phyloP scores from a whole-genome alignment of 1,284 basidiomycete species.

The Papiliotrema nemorosa region DNA sequence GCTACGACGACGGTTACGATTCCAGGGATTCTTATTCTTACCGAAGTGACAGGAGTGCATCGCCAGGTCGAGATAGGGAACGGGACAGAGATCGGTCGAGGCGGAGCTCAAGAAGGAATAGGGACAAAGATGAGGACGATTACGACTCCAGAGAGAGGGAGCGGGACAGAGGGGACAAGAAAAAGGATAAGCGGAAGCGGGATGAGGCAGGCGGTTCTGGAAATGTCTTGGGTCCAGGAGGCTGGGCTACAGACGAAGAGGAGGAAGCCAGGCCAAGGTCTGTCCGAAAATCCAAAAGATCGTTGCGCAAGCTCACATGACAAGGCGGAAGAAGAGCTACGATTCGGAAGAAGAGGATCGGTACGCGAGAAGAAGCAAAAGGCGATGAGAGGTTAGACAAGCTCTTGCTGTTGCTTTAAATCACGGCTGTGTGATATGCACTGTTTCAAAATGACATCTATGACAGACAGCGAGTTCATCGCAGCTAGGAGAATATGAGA shows the following conservation, averaged over 20 bases:
- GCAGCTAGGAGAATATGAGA: too few species aligned
- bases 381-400: constrained; percentile 9
- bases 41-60: constrained; percentile 7
- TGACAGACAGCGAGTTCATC: not conserved
- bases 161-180: constrained; percentile 11
- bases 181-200: constrained; percentile 26
- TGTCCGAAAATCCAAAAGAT: too few species aligned
- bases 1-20: constrained; percentile 8
- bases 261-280: not conserved
- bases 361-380: constrained; percentile 8
- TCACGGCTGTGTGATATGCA: not conserved
- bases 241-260: not conserved
- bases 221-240: constrained; percentile 5
- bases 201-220: constrained; percentile 7
- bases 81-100: constrained; percentile 2
- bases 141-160: constrained; percentile 1
- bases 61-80: constrained; percentile 6
- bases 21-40: constrained; percentile 10
- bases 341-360: constrained; percentile 9
- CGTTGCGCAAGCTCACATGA: too few species aligned
- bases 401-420: not conserved
- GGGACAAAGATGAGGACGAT: constrained; percentile 10
- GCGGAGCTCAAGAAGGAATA: not conserved
- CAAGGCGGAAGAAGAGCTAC: constrained; percentile 1
- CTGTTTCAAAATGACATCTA: too few species aligned